phyloP scores from a whole-genome alignment of 225 moss, liverwort and hornwort genomes.

The Thuidium tamariscinum region DNA sequence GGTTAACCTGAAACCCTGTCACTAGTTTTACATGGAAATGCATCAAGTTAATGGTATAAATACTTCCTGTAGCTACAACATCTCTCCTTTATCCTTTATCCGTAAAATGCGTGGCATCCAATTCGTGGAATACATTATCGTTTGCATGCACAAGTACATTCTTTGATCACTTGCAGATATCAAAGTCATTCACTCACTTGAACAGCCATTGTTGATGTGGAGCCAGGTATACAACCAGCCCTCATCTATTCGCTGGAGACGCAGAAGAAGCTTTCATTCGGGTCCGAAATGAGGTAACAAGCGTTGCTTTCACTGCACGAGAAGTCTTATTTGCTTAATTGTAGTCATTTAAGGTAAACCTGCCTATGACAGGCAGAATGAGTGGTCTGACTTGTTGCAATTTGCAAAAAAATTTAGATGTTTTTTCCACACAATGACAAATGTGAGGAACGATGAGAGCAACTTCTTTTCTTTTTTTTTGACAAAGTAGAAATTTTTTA shows the following conservation, averaged over 20 bases:
- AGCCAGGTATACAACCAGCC: conserved; percentile 85
- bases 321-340: not conserved
- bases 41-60: not conserved
- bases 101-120: not conserved
- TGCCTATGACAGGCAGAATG: too few relatives aligned
- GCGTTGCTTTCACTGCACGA: not conserved
- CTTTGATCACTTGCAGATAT: not conserved
- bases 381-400: too few relatives aligned
- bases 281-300: conserved; percentile 59
- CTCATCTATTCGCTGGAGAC: conserved; percentile 67
- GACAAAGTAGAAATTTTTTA: too few relatives aligned
- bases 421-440: too few relatives aligned
- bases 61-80: not conserved
- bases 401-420: too few relatives aligned
- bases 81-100: not conserved
- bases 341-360: not conserved
- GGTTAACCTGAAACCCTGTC: not conserved
- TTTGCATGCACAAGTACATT: not conserved
- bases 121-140: not conserved
- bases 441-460: too few relatives aligned
- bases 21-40: not conserved
- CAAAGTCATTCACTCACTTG: not conserved
- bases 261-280: conserved; percentile 69
- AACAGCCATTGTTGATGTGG: not conserved
- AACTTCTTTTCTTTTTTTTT: too few relatives aligned